These are phyloP conservation scores for Umbelopsis isabellina DNA, from an alignment of 192 early-diverging fungal genomes.

Conservation along the genomic window DNA sequence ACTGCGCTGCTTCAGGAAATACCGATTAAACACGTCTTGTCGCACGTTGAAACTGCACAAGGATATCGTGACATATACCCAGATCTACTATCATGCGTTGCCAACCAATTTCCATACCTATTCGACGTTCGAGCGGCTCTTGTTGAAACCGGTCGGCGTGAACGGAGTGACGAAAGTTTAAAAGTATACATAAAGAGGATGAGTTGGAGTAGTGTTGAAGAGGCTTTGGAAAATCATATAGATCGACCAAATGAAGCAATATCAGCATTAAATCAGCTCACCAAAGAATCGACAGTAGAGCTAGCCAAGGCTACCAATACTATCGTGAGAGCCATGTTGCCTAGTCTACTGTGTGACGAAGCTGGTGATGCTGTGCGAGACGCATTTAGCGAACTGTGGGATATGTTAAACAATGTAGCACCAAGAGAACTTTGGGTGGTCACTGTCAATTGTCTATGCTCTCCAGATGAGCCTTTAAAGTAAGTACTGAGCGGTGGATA, in stretches of 20 bases:
- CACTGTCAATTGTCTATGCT: slow-evolving; percentile 29
- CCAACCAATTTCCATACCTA: slow-evolving; percentile 42
- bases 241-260: background rate
- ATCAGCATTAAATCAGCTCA: background rate
- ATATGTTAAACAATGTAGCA: slow-evolving; percentile 33
- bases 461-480: background rate
- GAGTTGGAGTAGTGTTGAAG: no score
- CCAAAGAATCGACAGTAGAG: background rate
- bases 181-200: background rate
- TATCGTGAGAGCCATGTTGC: background rate
- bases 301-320: background rate
- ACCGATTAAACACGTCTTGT: slow-evolving; percentile 37
- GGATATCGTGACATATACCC: slow-evolving; percentile 42
- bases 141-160: background rate
- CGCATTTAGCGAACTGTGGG: slow-evolving; percentile 39
- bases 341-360: background rate
- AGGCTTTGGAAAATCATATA: background rate
- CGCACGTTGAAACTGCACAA: slow-evolving; percentile 28
- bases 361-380: slow-evolving; percentile 13
- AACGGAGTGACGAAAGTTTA: background rate
- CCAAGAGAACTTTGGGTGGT: slow-evolving; percentile 39
- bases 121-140: slow-evolving; percentile 35
- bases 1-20: slow-evolving; percentile 27
- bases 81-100: slow-evolving; percentile 37
- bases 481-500: background rate